Base-by-base conservation (phyloP, 768 basidiomycete species). In the Calvatia gigantea region DNA sequence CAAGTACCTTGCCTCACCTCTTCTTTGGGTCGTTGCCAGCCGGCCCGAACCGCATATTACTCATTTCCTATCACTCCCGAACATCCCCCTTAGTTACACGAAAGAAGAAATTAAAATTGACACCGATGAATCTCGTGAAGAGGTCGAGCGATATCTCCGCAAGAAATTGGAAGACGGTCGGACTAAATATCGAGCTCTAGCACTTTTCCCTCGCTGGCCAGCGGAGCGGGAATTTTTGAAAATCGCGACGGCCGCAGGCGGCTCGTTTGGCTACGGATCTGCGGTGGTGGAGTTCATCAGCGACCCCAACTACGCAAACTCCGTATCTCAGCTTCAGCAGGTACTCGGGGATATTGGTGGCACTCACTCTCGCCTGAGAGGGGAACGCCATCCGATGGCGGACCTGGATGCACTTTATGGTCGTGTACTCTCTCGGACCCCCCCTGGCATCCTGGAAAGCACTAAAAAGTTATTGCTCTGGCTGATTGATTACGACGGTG, bases 1-100 rank as follows among this genome's bases (percentile, higher is more conserved):
- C 1, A 12, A 37, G 12, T 5, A 15, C 6, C 37, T 25, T 12
- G 21, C 31, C 3, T 42, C 61, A 15, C 60, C 62, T 1, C 27
- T 70, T 12, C 56, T 44, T 6, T 65, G 69, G 43, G 29, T 70
- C 12, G 60, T 70, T 37, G 58, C 63, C 5, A 67, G 67, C 47
- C 57, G 69, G 1, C 66, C 68, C 6, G 70, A 70, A 38, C 50
- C 60, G 6, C 55, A 64, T 17, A 64, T 70, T 12, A 41, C 37
- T 4, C 39, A 56, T 1, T 33, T 35, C 2, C 64, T 67, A 17
- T 17, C 46, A 28, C 39, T n/a, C 4, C 5, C 12, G 1, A 14
- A 37, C 7, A n/a, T 54, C 0, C 14, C 23, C 9, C 1, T n/a
- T 3, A 49, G 32, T n/a, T 57, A 53, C 11, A 15, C 23, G 9